Evolutionary conservation across 495 filamentous ascomycete genomes (phyloP).

Genomic region (Xylaria castorea): DNA sequence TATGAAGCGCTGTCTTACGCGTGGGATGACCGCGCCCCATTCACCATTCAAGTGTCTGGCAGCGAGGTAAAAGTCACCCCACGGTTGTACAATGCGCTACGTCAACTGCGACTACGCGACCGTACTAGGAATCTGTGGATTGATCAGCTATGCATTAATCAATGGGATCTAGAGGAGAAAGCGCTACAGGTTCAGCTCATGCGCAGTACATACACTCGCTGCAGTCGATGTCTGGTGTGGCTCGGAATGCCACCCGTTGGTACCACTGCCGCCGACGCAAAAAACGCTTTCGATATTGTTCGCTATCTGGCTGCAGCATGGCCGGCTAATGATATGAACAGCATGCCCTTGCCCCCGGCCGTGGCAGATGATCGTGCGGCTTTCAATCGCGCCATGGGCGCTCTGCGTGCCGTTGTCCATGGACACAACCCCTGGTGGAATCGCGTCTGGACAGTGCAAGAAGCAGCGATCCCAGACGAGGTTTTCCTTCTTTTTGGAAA

Average conservation of each 20-base stretch:
- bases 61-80: not conserved
- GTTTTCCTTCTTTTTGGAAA: not conserved
- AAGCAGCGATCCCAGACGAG: not conserved
- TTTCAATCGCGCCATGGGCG: not conserved
- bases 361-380: not conserved
- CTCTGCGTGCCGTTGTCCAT: not conserved
- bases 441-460: conserved; percentile 9
- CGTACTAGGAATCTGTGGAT: not conserved
- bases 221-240: conserved; percentile 5
- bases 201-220: not conserved
- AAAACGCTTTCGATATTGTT: not conserved
- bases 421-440: conserved; percentile 7
- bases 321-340: not conserved
- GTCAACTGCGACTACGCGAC: conserved; percentile 4
- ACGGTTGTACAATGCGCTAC: not conserved
- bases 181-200: not conserved
- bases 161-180: conserved; percentile 8
- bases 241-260: not conserved
- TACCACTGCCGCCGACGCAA: not conserved
- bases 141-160: conserved; percentile 3
- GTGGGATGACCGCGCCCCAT: not conserved
- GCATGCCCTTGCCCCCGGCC: not conserved
- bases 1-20: not conserved
- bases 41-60: conserved; percentile 3
- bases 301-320: not conserved